Percentiles rank a stretch among this genome's conserved stretches.
phyloP scores from a whole-genome alignment of 768 basidiomycete species.

The Mycena belliarum region DNA sequence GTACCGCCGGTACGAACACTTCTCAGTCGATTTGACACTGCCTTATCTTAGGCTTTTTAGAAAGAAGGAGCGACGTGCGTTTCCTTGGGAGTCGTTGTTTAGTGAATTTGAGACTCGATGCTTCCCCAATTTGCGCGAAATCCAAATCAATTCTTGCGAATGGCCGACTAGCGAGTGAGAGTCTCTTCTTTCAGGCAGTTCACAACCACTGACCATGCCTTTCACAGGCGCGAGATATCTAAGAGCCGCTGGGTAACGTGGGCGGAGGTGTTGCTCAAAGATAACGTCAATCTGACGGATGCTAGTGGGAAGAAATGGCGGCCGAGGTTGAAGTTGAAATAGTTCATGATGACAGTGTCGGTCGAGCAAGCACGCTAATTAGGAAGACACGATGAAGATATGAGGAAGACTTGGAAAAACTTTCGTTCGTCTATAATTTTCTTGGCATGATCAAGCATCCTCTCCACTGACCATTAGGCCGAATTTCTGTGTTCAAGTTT shows the following conservation, averaged over 20 bases:
- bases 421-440: no score
- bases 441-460: no score
- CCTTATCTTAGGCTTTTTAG: neutral
- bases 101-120: neutral
- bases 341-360: no score
- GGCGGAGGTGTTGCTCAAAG: slow-evolving; percentile 5
- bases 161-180: slow-evolving; percentile 16
- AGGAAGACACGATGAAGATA: no score
- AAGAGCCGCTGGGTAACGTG: slow-evolving; percentile 13
- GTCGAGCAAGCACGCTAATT: no score
- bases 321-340: slow-evolving; percentile 6
- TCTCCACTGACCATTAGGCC: no score
- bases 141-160: neutral
- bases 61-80: neutral
- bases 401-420: no score
- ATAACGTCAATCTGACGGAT: slow-evolving; percentile 4
- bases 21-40: neutral
- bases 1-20: neutral
- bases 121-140: slow-evolving; percentile 10
- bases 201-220: neutral
- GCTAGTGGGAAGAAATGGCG: slow-evolving; percentile 12
- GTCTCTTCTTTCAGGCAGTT: neutral
- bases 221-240: slow-evolving; percentile 1
- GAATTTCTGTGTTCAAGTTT: no score
- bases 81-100: slow-evolving; percentile 3